Evolutionary conservation across 805 yeast species (phyloP).

Genomic region (Gaillardinia entomophila): DNA sequence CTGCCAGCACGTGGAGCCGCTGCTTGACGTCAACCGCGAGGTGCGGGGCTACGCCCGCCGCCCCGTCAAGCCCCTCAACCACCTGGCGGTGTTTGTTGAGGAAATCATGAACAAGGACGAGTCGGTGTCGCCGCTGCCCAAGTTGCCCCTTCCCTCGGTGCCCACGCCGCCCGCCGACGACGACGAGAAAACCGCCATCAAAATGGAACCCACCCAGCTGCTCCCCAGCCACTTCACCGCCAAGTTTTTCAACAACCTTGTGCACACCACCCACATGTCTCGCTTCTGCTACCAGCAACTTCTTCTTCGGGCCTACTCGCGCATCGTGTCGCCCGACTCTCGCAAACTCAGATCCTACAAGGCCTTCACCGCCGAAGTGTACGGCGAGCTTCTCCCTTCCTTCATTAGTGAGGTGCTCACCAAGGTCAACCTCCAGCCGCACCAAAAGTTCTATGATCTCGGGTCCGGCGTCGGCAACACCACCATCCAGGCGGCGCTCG

Average conservation of each 20-base stretch:
- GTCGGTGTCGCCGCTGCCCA: conserved; percentile 1
- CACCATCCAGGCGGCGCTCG: conserved; percentile 81
- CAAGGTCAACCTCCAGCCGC: conserved; percentile 52
- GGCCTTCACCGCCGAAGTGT: conserved; percentile 86
- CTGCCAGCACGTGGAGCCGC: conserved; percentile 9
- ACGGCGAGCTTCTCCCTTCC: conserved; percentile 82
- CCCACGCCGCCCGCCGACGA: background rate
- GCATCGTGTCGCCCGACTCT: conserved; percentile 75
- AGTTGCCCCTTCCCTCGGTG: too few species aligned
- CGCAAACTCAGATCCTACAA: conserved; percentile 60
- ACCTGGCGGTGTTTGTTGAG: conserved; percentile 7
- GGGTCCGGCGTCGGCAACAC: conserved; percentile 97
- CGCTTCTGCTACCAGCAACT: conserved; percentile 45
- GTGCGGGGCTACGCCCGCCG: conserved; percentile 3
- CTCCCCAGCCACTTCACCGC: background rate
- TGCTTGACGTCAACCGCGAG: conserved; percentile 10
- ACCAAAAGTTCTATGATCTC: conserved; percentile 69
- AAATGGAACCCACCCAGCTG: background rate
- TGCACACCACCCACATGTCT: background rate
- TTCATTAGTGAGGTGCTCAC: conserved; percentile 58
- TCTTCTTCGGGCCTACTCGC: conserved; percentile 63
- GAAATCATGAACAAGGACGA: conserved; percentile 4
- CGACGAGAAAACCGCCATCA: background rate
- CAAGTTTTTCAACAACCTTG: background rate
- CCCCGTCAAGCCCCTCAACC: conserved; percentile 7